Conservation (phyloP, 2,329 filamentous ascomycete genomes). For the Bipolaris oryzae region DNA sequence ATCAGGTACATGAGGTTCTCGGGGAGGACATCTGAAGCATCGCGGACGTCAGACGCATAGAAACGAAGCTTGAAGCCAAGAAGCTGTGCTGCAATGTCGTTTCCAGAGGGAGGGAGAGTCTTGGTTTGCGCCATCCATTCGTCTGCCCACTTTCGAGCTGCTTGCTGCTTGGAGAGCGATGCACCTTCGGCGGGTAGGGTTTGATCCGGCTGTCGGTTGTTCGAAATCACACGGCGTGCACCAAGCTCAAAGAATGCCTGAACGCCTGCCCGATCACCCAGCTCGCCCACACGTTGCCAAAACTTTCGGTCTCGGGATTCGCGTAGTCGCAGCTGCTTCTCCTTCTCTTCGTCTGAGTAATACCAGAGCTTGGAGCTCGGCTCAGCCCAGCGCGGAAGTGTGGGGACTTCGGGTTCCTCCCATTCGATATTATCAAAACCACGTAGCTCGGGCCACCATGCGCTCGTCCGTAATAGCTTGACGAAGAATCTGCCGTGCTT, state of each 20-base stretch:
- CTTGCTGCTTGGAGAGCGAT: slow-evolving; percentile 51
- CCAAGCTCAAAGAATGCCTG: slow-evolving; percentile 90
- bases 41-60: slow-evolving; percentile 81
- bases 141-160: slow-evolving; percentile 41
- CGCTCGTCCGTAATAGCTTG: slow-evolving; percentile 87
- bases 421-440: slow-evolving; percentile 58
- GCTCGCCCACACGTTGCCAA: slow-evolving; percentile 77
- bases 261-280: slow-evolving; percentile 63
- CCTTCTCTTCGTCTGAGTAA: slow-evolving; percentile 72
- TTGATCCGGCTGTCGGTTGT: slow-evolving; percentile 41
- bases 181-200: slow-evolving; percentile 26
- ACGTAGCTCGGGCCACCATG: slow-evolving; percentile 88
- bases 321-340: slow-evolving; percentile 61
- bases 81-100: slow-evolving; percentile 89
- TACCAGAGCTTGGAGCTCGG: slow-evolving; percentile 70
- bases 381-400: slow-evolving; percentile 84
- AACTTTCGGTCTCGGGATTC: slow-evolving; percentile 74
- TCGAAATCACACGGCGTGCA: slow-evolving; percentile 65
- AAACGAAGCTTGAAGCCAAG: slow-evolving; percentile 97
- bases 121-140: slow-evolving; percentile 82
- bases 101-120: slow-evolving; percentile 82
- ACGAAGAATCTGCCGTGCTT: slow-evolving; percentile 95
- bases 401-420: slow-evolving; percentile 60
- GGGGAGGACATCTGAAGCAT: slow-evolving; percentile 77
- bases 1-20: slow-evolving; percentile 92